Base-by-base conservation (phyloP, 345 rosid genomes). In the Bruguiera sexangula region DNA sequence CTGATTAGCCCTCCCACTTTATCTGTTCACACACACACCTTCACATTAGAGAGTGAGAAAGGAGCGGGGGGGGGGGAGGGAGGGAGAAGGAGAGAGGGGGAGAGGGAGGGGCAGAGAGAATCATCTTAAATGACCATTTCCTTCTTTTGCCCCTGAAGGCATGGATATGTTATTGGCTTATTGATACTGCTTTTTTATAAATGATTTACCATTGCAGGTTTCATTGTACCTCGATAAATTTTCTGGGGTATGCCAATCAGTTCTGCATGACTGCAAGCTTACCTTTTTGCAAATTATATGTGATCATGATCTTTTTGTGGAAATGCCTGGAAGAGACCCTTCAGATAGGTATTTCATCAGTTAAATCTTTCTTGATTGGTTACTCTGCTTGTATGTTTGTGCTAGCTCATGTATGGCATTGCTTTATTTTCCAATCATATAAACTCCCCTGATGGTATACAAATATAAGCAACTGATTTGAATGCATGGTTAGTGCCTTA, bases 261-360 rank as follows among this genome's bases (percentile, higher is more conserved):
- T 85, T 68, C 83, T 95, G 76, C 99, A 95, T 76, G 99, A 95
- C 36, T 95, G 96, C 86, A 95, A 95, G 87, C 96, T 95, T 43
- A 88, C 96, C 58, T 92, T 90, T 85, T 75, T 95, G 83, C 99
- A 92, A 87, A 90, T 95, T 75, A 72, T 92, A 75, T 92, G 96
- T 32, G 99, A 95, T 82, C 99, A 95, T 76, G 99, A 95, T 79
- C 97, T 95, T 81, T 95, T 86, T 75, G 99, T 92, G 63, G 99
- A 95, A 87, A 92, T 95, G 99, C 99, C 99, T 3, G 99, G 99
- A 67, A 88, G 96, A 82, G 97, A 95, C 80, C 98, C 99, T 80
- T 95, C 99, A 61, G 99, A 95, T 74, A 87, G 99, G 99, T 95
- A 79, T 62, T 60, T 63, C 27, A 32, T 37, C 29, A 36, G n/a